Evolutionary conservation across 176 grass and related monocot species (phyloP).

Genomic region (Secale cereale): DNA sequence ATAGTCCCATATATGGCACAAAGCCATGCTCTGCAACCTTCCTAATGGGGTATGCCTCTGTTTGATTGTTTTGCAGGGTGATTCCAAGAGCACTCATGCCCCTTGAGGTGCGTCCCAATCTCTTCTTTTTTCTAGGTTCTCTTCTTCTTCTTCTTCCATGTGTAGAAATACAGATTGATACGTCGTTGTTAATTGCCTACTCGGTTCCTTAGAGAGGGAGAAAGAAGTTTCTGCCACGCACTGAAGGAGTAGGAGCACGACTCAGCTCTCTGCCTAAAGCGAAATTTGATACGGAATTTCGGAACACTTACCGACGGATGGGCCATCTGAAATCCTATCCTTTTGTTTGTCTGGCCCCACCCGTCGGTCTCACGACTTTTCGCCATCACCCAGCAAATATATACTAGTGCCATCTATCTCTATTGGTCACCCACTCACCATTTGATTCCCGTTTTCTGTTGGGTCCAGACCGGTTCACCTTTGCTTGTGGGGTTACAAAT

Average conservation of each 20-base stretch:
- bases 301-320: not conserved
- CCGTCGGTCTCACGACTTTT: not conserved
- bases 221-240: not conserved
- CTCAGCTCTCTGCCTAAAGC: not conserved
- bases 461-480: constrained; percentile 20
- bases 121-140: constrained; percentile 14
- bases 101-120: constrained; percentile 61
- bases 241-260: not conserved
- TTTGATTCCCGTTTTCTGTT: constrained; percentile 23
- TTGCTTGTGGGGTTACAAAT: constrained; percentile 19
- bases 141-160: not conserved
- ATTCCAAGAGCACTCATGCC: constrained; percentile 95
- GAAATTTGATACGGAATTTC: not conserved
- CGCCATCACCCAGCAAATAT: not conserved
- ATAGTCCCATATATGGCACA: not conserved
- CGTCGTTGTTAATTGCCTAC: not conserved
- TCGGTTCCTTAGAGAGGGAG: not conserved
- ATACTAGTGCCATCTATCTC: constrained; percentile 4
- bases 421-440: constrained; percentile 6
- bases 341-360: not conserved
- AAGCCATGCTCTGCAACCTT: not conserved
- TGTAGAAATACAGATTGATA: not conserved
- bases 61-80: constrained; percentile 51
- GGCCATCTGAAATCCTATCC: not conserved
- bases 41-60: constrained; percentile 16